phyloP scores from a whole-genome alignment of 139 green algal species.

The Diplosphaera chodatii region DNA sequence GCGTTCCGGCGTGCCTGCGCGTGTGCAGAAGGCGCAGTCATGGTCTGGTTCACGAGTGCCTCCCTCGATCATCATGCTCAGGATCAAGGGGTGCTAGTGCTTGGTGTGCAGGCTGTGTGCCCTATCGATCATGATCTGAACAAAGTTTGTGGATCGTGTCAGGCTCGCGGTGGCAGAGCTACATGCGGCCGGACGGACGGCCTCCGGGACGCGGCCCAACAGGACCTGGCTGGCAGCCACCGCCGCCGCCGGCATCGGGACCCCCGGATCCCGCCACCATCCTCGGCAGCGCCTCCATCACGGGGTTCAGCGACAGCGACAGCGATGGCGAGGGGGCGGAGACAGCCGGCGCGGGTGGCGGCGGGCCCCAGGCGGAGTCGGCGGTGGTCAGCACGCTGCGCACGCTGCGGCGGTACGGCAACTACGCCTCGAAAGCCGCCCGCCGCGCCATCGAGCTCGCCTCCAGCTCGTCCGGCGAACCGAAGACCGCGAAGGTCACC shows the following conservation, averaged over 20 bases:
- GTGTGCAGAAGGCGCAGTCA: too few species aligned
- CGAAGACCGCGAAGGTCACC: constrained; percentile 1
- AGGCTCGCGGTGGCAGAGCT: neutral
- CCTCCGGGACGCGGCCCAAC: neutral
- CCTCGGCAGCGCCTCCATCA: too few species aligned
- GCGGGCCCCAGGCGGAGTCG: neutral
- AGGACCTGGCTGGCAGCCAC: neutral
- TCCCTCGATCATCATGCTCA: too few species aligned
- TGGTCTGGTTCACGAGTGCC: too few species aligned
- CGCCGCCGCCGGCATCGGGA: too few species aligned
- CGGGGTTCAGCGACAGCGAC: too few species aligned
- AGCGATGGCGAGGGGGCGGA: neutral
- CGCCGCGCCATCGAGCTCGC: neutral
- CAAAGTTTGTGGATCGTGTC: neutral
- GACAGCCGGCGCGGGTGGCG: too few species aligned
- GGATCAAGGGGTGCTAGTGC: too few species aligned
- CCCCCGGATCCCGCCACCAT: too few species aligned
- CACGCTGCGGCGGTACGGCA: neutral
- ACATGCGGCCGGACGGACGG: neutral
- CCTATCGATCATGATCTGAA: too few species aligned
- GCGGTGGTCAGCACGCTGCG: neutral
- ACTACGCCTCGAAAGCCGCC: neutral
- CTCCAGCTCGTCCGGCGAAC: neutral
- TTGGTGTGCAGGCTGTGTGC: too few species aligned
- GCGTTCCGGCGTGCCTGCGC: too few species aligned